Percentiles rank a stretch among this genome's conserved stretches.
Evolutionary conservation across 352 stramenopile genomes (phyloP).

Genomic region (Globisporangium iwayamae): DNA sequence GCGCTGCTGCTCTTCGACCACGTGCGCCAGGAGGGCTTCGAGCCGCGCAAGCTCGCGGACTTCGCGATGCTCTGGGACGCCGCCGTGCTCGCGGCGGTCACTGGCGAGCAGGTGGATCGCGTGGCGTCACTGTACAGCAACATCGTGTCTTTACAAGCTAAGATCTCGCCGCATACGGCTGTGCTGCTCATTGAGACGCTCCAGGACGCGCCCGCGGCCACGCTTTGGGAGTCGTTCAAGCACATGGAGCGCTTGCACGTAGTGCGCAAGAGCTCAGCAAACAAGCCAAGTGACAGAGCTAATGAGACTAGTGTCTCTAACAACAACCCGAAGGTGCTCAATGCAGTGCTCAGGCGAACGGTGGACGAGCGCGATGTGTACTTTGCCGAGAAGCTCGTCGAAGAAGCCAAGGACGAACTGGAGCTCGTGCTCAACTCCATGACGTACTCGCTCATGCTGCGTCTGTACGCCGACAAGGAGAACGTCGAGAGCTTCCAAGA

Average conservation of each 20-base stretch:
- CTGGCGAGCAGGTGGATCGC: conserved; percentile 43
- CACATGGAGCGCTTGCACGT: conserved; percentile 44
- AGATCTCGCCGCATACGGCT: conserved; percentile 43
- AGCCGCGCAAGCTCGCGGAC: conserved; percentile 25
- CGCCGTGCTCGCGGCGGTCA: conserved; percentile 45
- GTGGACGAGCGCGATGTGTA: conserved; percentile 46
- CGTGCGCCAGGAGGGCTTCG: conserved; percentile 48
- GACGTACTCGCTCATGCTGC: conserved; percentile 73
- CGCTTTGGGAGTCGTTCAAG: conserved; percentile 56
- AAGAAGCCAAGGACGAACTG: conserved; percentile 32
- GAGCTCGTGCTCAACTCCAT: conserved; percentile 54
- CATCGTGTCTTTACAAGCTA: conserved; percentile 33
- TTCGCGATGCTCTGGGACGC: conserved; percentile 66
- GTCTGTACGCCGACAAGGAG: conserved; percentile 46
- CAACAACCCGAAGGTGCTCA: conserved; percentile 40
- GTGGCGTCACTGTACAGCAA: conserved; percentile 40
- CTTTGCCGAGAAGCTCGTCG: conserved; percentile 54
- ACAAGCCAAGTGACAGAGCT: conserved; percentile 6
- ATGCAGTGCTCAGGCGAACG: conserved; percentile 53
- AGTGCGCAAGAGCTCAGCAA: conserved; percentile 18
- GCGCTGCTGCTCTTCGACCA: conserved; percentile 75
- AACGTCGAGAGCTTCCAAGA: conserved; percentile 40
- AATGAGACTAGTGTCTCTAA: conserved; percentile 14
- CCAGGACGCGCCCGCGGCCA: conserved; percentile 34
- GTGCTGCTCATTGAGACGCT: conserved; percentile 46